Evolutionary conservation across 169 alveolate genomes (phyloP).

Genomic region (Theileria sp.): DNA sequence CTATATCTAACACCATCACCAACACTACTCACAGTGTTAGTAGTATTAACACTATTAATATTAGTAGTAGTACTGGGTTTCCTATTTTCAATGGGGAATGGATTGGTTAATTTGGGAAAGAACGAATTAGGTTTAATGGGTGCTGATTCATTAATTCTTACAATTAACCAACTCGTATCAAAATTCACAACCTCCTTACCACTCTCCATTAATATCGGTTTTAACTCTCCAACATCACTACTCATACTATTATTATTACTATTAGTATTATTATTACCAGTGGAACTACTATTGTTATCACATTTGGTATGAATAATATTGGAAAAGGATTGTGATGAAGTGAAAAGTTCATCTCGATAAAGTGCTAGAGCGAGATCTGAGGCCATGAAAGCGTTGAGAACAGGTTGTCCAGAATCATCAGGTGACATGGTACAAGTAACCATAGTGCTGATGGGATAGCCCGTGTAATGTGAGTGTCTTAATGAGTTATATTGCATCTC

Average conservation of each 20-base stretch:
- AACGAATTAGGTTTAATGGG: constrained; percentile 77
- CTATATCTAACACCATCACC: constrained; percentile 1
- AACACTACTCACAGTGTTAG: neutral
- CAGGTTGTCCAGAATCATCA: constrained; percentile 80
- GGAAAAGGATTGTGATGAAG: constrained; percentile 64
- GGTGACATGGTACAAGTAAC: constrained; percentile 84
- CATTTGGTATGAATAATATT: constrained; percentile 55
- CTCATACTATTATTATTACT: neutral
- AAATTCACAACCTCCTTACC: constrained; percentile 76
- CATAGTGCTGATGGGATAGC: constrained; percentile 78
- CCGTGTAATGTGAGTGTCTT: constrained; percentile 76
- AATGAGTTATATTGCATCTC: constrained; percentile 59
- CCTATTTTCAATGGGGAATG: constrained; percentile 79
- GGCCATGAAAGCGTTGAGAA: constrained; percentile 84
- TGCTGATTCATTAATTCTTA: constrained; percentile 82
- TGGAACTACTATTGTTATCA: constrained; percentile 22
- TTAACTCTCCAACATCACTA: constrained; percentile 51
- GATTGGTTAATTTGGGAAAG: constrained; percentile 43
- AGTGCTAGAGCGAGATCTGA: constrained; percentile 81
- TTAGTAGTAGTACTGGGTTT: constrained; percentile 39
- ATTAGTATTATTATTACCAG: no score
- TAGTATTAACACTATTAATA: constrained; percentile 11
- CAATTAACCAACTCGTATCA: constrained; percentile 80
- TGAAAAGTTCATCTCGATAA: constrained; percentile 67
- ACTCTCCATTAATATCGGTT: constrained; percentile 77